These are phyloP conservation scores for Salinomyces thailandicus DNA, from an alignment of 2,329 filamentous ascomycete genomes.

Conservation along the genomic window DNA sequence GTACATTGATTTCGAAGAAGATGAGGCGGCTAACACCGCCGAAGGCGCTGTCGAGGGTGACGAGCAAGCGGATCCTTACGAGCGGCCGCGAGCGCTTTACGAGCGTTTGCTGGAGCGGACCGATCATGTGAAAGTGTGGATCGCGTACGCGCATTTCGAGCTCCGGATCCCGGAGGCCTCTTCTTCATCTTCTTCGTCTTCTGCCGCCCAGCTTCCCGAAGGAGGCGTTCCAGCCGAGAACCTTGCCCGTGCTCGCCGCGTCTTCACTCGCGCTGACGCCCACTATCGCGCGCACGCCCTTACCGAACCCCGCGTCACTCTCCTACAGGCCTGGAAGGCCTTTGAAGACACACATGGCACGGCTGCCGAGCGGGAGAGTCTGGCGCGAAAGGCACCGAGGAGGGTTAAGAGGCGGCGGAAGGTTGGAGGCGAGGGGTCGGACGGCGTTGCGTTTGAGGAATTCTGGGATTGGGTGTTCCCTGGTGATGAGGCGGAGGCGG, in stretches of 20 bases:
- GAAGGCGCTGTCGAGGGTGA: no score
- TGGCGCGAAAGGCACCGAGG: constrained; percentile 88
- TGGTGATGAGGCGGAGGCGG: constrained; percentile 83
- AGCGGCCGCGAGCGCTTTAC: constrained; percentile 69
- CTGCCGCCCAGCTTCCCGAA: constrained; percentile 52
- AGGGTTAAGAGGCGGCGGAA: constrained; percentile 85
- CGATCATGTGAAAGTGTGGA: constrained; percentile 99
- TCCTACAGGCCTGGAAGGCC: constrained; percentile 83
- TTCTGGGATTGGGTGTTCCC: constrained; percentile 97
- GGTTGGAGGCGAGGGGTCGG: no score
- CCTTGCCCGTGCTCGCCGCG: constrained; percentile 66
- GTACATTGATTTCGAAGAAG: constrained; percentile 97
- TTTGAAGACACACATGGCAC: constrained; percentile 83
- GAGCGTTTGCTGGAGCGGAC: constrained; percentile 88
- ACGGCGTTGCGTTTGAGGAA: constrained; percentile 91
- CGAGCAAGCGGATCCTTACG: no score
- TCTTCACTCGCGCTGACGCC: constrained; percentile 80
- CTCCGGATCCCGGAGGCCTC: constrained; percentile 69
- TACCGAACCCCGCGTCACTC: constrained; percentile 84
- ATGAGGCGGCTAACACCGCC: constrained; percentile 49
- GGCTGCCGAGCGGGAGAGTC: constrained; percentile 62
- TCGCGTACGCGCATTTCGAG: constrained; percentile 96
- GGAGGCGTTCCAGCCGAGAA: constrained; percentile 52
- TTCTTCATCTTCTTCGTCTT: no score
- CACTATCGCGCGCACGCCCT: constrained; percentile 81